These are phyloP conservation scores for carrot (Daucus carota) DNA, from an alignment of 129 eudicot genomes.

Conservation along the genomic window DH1_v3.0 NC_030389.2:473501-474000, in stretches of 20 bases:
- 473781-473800: background rate
- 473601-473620: slow-evolving; percentile 56
- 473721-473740: background rate
- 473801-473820: background rate
- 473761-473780: background rate
- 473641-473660: slow-evolving; percentile 42
- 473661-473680: slow-evolving; percentile 40
- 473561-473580: slow-evolving; percentile 62
- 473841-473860: background rate
- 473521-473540: background rate
- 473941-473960: background rate
- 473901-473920: background rate
- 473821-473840: background rate
- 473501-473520: background rate
- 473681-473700: background rate
- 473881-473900: background rate
- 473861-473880: background rate
- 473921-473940: background rate
- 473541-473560: background rate
- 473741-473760: background rate
- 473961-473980: background rate
- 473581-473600: slow-evolving; percentile 69
- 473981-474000: background rate
- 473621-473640: slow-evolving; percentile 57
- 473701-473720: background rate